Evolutionary conservation across 345 rosid genomes (phyloP).

Genomic region (Anacardium occidentale): DNA sequence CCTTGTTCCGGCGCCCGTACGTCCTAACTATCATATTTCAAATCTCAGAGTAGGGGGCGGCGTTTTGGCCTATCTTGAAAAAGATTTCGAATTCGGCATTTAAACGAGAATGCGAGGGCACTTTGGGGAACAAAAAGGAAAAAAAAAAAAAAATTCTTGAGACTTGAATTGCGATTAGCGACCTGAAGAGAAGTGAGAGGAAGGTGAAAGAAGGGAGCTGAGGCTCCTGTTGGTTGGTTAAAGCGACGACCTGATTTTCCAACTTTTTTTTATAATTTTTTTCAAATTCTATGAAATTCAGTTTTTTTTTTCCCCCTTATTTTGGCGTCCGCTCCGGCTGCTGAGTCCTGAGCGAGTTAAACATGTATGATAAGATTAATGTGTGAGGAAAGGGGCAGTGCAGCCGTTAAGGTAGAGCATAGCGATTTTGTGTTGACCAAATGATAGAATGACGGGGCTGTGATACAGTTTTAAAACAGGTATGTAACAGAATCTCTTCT

Average conservation of each 20-base stretch:
- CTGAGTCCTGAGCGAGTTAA: no score
- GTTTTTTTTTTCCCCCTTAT: neutral
- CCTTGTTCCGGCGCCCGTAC: conserved; percentile 86
- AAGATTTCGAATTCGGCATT: conserved; percentile 22
- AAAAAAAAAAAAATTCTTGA: neutral
- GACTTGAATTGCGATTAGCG: neutral
- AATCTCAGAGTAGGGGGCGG: conserved; percentile 3
- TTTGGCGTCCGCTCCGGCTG: neutral
- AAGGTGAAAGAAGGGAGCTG: neutral
- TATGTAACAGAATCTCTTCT: no score
- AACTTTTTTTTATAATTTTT: neutral
- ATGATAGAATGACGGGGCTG: neutral
- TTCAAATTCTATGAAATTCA: neutral
- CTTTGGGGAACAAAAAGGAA: conserved; percentile 2
- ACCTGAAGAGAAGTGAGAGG: neutral
- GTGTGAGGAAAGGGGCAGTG: neutral
- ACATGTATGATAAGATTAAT: neutral
- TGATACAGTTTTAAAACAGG: neutral
- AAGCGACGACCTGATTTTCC: neutral
- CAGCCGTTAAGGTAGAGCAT: neutral
- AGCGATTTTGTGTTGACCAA: neutral
- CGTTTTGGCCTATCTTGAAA: neutral
- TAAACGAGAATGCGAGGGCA: conserved; percentile 15
- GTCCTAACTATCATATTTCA: conserved; percentile 73
- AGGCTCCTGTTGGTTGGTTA: neutral